Evolutionary conservation across 2,329 filamentous ascomycete species (phyloP), one percentile per base, ranked within the genome.

Genomic region (Sporothrix globosa): DNA sequence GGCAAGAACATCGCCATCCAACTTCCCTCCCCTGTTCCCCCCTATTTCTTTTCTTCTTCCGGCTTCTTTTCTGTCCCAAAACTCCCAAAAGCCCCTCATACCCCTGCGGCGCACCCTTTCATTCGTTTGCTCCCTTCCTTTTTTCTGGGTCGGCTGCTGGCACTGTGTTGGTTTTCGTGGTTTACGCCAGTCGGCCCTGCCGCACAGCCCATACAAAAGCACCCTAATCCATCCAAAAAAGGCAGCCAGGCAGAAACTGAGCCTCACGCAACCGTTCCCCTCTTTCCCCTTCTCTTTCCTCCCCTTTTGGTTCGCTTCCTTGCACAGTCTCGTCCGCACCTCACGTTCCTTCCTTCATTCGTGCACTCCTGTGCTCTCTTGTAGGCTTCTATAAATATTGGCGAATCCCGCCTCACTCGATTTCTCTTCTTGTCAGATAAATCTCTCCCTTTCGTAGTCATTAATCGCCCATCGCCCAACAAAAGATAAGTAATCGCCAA

Each of bases 341-440:
- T 24, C 58, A 46, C 48, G 63, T 44, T 53, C 60, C 66, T 67
- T 69, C 58, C 48, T 69, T 67, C 60, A 44, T 17, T 24, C 58
- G 24, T 71, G 27, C 30, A 48, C 54, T 9, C 30, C 27, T 52
- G 66, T 50, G 48, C 30, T 17, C 67, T 19, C 21, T 39, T 21
- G 50, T 48, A 46, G 34, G n/a, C 66, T 27, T 58, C 46, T 69
- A 69, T 69, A 69, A 69, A 63, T 63, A 69, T 50, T 21, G 27
- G n/a, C 54, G 39, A 6, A 17, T 21, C n/a, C 66, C 67, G 46
- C 68, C 68, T 41, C 21, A 34, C 44, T 58, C 67, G 48, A 17
- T 48, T 34, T 58, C 21, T 60, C 17, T 24, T 11, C 14, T 56
- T 65, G 17, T 34, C 34, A 19, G 34, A 44, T 17, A 41, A 19